Evolutionary conservation across 495 filamentous ascomycete genomes (phyloP), one percentile per base, ranked within the genome.

Genomic region (Penicillium desertorum): DNA sequence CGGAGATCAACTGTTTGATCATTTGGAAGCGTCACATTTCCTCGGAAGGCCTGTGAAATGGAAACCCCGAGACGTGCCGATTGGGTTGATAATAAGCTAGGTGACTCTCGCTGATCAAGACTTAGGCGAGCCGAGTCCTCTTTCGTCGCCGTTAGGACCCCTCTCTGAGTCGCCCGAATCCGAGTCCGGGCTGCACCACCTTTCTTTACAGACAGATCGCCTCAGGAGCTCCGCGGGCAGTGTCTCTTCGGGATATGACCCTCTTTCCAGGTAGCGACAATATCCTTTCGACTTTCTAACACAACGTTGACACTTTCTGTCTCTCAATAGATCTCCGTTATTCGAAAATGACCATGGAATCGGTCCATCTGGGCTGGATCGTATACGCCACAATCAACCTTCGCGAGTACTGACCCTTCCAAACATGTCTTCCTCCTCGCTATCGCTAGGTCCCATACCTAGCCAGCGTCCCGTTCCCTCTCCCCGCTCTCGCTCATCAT

Each of bases 371-470:
- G 94, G 94, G 56, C 81, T 98, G 64, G 86, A 92, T 69, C 88
- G 94, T 62, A 98, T 98, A 72, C 89, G 94, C 58, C 92, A 96
- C 68, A 87, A 89, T 63, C 88, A 86, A 60, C 81, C 80, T 47
- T 77, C 81, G 43, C 83, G 83, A 68, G 82, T 80, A 45, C 82
- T 86, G 53, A 89, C 87, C 44, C 74, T 86, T 53, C 86, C 86
- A 43, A 82, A 86, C 41, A 83, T 87, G 39, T 85, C 86, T 23
- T 80, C 81, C 27, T 76, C 84, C 7, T 89, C 89, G 4, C 74
- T 85, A 56, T 89, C 89, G 4, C 74, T 85, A 56, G 76, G 77
- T 11, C 66, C 71, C 37, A 56, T 69, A 25, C 62, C 84, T 2
- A 22, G 39, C n/a, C 81, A 83, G 51, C 82, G 83, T 53, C 85